Evolutionary conservation across 2,329 filamentous ascomycete species (phyloP).

Genomic region (Aureobasidium subglaciale): DNA sequence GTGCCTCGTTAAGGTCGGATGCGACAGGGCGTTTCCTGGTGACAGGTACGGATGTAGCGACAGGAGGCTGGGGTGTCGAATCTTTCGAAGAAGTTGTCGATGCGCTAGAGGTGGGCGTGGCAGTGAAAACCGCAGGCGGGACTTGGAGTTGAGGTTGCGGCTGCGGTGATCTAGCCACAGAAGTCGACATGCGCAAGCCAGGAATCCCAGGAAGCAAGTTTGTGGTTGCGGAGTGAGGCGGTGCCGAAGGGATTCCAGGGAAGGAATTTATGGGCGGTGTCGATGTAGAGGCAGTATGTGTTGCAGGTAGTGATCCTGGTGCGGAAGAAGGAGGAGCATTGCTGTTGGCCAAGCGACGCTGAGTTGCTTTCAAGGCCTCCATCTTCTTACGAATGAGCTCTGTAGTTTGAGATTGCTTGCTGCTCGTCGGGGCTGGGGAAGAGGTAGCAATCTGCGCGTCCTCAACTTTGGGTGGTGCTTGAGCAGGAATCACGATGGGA

Average conservation of each 20-base stretch:
- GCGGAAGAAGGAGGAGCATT: neutral
- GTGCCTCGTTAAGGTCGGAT: constrained; percentile 4
- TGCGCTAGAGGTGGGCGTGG: neutral
- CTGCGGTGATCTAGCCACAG: neutral
- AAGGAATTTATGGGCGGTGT: neutral
- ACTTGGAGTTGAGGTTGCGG: neutral
- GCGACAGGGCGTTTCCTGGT: constrained; percentile 57
- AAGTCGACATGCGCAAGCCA: constrained; percentile 2
- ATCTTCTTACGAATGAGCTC: constrained; percentile 72
- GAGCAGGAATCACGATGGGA: neutral
- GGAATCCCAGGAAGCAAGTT: constrained; percentile 9
- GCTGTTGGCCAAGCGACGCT: constrained; percentile 12
- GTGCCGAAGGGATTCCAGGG: neutral
- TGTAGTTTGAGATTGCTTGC: constrained; percentile 63
- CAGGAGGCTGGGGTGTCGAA: neutral
- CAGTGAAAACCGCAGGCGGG: neutral
- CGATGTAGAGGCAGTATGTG: neutral
- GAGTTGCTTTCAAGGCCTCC: constrained; percentile 55
- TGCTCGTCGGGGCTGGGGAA: neutral
- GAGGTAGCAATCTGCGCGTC: neutral
- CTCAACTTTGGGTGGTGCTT: neutral
- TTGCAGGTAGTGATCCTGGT: neutral
- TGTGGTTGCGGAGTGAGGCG: neutral
- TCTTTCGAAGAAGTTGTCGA: neutral
- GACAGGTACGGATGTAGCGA: neutral